Conservation (phyloP, 2,329 filamentous ascomycete genomes). For the Boeremia lycopersici region DNA sequence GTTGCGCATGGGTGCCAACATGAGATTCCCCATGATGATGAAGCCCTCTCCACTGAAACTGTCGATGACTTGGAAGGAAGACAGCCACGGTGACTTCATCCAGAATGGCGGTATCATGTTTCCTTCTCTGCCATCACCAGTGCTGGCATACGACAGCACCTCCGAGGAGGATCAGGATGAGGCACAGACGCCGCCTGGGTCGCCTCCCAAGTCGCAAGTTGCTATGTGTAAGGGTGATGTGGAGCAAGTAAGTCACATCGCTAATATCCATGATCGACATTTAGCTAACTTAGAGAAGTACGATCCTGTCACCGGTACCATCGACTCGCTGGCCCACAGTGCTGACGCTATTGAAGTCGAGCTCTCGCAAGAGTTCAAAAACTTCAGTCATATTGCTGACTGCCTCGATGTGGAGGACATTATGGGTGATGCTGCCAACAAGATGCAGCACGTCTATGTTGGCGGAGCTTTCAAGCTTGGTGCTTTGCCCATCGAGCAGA, state of each 20-base stretch:
- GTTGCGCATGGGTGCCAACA: neutral
- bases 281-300: neutral
- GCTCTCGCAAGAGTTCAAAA: neutral
- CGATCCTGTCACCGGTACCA: neutral
- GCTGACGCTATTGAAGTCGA: neutral
- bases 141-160: neutral
- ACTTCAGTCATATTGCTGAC: neutral
- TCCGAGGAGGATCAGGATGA: constrained; percentile 1
- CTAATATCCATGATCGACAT: neutral
- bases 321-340: neutral
- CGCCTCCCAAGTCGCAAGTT: neutral
- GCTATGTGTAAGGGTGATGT: neutral
- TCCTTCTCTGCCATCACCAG: neutral
- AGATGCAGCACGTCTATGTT: neutral
- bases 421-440: neutral
- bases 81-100: neutral
- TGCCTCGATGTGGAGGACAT: neutral
- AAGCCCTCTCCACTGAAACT: neutral
- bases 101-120: neutral
- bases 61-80: neutral
- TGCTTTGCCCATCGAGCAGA: neutral
- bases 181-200: neutral
- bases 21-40: neutral
- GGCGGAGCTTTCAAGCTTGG: neutral
- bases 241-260: neutral